Percentiles rank a stretch among this genome's conserved stretches.
These are phyloP conservation scores for Tolypocladium paradoxum DNA, from an alignment of 2,329 filamentous ascomycete genomes.

Conservation along the genomic window DNA sequence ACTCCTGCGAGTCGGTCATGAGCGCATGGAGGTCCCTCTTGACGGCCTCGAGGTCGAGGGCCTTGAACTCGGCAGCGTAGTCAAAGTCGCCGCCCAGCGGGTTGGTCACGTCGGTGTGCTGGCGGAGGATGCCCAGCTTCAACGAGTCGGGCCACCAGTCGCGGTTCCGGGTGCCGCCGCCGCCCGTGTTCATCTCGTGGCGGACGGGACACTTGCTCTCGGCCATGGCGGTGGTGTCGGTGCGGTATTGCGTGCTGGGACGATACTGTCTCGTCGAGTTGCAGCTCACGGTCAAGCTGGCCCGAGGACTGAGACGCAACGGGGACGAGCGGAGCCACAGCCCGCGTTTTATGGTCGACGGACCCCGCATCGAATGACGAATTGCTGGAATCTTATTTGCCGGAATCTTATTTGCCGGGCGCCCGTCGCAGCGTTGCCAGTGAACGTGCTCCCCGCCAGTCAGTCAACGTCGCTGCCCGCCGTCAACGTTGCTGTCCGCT, in stretches of 20 bases:
- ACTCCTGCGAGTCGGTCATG: constrained; percentile 71
- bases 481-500: no score
- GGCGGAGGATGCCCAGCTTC: constrained; percentile 61
- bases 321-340: background rate
- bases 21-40: constrained; percentile 63
- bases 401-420: no score
- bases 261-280: background rate
- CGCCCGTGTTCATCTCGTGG: constrained; percentile 30
- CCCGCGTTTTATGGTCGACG: constrained; percentile 1
- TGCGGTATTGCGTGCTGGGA: background rate
- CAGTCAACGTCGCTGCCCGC: no score
- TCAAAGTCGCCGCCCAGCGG: constrained; percentile 57
- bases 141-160: constrained; percentile 69
- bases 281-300: background rate
- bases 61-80: constrained; percentile 63
- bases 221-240: constrained; percentile 9
- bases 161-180: constrained; percentile 54
- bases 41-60: constrained; percentile 45
- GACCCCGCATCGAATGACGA: constrained; percentile 3
- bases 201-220: constrained; percentile 21
- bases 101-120: constrained; percentile 53
- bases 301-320: background rate
- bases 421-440: no score
- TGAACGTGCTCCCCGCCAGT: no score
- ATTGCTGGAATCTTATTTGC: background rate